phyloP scores from a whole-genome alignment of 176 grass and related monocot genomes.

The Zizania latifolia region DNA sequence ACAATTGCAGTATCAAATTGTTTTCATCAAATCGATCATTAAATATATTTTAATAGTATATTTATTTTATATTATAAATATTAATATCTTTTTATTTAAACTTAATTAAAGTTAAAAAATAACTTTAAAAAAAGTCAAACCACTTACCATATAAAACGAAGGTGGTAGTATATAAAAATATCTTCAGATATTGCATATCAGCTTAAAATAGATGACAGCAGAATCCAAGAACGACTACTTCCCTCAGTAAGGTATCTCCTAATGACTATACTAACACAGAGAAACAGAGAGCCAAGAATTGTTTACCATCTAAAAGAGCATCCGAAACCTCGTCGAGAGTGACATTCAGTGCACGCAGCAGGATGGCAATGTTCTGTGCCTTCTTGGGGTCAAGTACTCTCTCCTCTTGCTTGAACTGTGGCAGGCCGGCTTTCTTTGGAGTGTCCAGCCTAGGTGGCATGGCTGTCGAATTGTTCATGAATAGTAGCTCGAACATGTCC shows the following conservation, averaged over 20 bases:
- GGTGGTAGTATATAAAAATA: neutral
- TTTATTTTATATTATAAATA: too few relatives aligned
- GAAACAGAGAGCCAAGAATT: neutral
- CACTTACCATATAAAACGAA: too few relatives aligned
- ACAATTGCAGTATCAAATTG: too few relatives aligned
- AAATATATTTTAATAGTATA: too few relatives aligned
- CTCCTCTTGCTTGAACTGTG: constrained; percentile 55
- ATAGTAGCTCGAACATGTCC: constrained; percentile 90
- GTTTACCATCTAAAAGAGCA: constrained; percentile 65
- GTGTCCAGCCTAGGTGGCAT: constrained; percentile 22
- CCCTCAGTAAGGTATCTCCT: neutral
- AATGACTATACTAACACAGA: neutral
- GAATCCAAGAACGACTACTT: neutral
- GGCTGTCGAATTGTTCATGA: constrained; percentile 51
- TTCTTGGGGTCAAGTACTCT: constrained; percentile 89
- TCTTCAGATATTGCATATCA: neutral
- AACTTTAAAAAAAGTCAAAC: too few relatives aligned
- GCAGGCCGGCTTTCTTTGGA: constrained; percentile 34
- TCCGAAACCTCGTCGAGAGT: constrained; percentile 72
- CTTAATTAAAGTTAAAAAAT: too few relatives aligned
- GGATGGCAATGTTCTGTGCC: constrained; percentile 93
- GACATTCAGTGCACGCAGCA: constrained; percentile 87
- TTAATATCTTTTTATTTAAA: too few relatives aligned
- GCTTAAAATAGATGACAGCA: neutral
- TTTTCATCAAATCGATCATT: too few relatives aligned